These are phyloP conservation scores for Sordariomycetes sp. DNA, from an alignment of 2,329 filamentous ascomycete species.

Conservation along the genomic window DNA sequence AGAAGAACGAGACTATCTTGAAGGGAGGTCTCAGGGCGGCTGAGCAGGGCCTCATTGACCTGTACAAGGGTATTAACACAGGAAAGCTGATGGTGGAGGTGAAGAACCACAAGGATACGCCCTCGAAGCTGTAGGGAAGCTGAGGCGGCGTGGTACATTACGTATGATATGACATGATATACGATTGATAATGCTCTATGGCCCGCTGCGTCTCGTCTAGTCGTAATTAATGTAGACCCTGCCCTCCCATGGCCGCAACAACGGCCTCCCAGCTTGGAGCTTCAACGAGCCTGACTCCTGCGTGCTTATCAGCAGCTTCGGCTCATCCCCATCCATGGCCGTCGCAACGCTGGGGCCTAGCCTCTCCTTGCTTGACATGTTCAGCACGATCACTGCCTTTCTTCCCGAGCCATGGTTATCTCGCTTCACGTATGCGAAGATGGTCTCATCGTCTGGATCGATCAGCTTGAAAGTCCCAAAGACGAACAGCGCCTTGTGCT, in stretches of 20 bases:
- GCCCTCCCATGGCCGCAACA: conserved; percentile 17
- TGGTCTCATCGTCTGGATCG: conserved; percentile 36
- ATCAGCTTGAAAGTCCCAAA: conserved; percentile 50
- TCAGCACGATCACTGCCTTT: conserved; percentile 33
- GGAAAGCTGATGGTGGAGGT: conserved; percentile 55
- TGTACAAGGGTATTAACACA: conserved; percentile 63
- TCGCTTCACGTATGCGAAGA: conserved; percentile 50
- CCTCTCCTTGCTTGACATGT: conserved; percentile 31
- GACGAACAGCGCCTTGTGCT: conserved; percentile 49
- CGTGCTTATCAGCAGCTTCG: conserved; percentile 17
- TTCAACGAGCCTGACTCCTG: conserved; percentile 1
- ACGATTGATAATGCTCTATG: no score
- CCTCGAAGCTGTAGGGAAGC: conserved; percentile 12
- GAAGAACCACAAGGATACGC: conserved; percentile 21
- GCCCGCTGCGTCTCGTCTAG: no score
- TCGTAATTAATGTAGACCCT: conserved; percentile 11
- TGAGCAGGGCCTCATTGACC: conserved; percentile 50
- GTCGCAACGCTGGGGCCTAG: conserved; percentile 12
- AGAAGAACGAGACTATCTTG: conserved; percentile 62
- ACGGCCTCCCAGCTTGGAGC: conserved; percentile 3
- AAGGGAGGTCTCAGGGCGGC: conserved; percentile 58
- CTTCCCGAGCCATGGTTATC: no score
- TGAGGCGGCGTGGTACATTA: no score
- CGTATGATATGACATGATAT: no score
- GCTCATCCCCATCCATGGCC: conserved; percentile 11